Base-by-base conservation (phyloP, 208 protist genomes). In the Leishmania major region DNA sequence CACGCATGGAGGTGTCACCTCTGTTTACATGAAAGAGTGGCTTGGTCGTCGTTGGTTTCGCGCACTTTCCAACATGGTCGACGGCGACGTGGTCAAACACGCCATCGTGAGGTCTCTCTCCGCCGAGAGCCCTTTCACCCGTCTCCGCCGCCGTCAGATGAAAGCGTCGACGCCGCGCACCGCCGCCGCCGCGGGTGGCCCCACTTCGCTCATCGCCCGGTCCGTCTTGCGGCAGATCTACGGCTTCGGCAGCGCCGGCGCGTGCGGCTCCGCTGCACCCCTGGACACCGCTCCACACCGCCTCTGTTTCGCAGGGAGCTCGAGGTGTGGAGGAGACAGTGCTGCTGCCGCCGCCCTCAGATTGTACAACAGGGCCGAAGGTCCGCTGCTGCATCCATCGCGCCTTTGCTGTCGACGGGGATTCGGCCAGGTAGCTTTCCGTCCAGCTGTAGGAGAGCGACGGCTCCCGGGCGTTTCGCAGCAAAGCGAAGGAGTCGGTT, bases 311-410 rank as follows among this genome's bases (percentile, higher is more conserved):
- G 1, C 35, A 55, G 13, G 60, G 47, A 10, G 7, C 53, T n/a
- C 66, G 69, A n/a, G 79, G 76, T 22, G 79, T 80, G 37, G 79
- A 89, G 0, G 31, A 45, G 25, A 82, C 59, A 7, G 77, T 85
- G 77, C 77, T 91, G 79, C 45, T 79, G 11, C 19, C 37, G 25
- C 83, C 87, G 7, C 81, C 82, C 45, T 87, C 85, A 2, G 88
- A 91, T 78, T 88, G 80, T 70, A 91, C 4, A 5, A 91, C 85
- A 22, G 85, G 83, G 3, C 88, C 88, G 51, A 91, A 91, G 4
- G 88, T 91, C 22, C 85, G 78, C 35, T 77, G 77, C 8, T 35
- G 35, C 13, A 91, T 66, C 88, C 88, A 91, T n/a, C 88, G 88
- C 31, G 77, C 59, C 35, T 79, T 78, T 43, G 72, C 83, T 7